Evolutionary conservation across 192 early-diverging fungal genomes (phyloP).

Genomic region (Backusella australiensis): DNA sequence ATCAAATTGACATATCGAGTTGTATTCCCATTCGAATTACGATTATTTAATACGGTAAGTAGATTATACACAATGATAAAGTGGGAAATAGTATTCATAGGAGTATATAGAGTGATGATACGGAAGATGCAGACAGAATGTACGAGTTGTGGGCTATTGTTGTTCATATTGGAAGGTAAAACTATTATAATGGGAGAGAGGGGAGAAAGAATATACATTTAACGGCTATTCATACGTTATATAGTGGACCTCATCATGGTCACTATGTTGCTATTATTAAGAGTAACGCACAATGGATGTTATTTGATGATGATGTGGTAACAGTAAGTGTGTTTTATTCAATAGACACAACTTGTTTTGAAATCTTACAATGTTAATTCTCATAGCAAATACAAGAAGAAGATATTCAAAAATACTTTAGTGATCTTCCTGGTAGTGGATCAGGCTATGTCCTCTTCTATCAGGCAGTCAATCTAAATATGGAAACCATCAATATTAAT

Average conservation of each 20-base stretch:
- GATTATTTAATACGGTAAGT: constrained; percentile 88
- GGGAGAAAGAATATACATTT: not conserved
- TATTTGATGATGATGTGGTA: constrained; percentile 98
- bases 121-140: constrained; percentile 79
- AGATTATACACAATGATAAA: not conserved
- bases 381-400: constrained; percentile 64
- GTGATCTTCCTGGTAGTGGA: constrained; percentile 68
- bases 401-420: constrained; percentile 80
- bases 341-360: not conserved
- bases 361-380: not conserved
- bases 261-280: constrained; percentile 95
- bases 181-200: not conserved
- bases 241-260: constrained; percentile 90
- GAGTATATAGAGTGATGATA: constrained; percentile 63
- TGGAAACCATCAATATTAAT: constrained; percentile 22
- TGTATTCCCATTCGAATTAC: constrained; percentile 89
- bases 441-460: constrained; percentile 84
- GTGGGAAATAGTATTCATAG: not conserved
- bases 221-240: not conserved
- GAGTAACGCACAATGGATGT: constrained; percentile 81
- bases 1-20: constrained; percentile 96
- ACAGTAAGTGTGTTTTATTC: constrained; percentile 47
- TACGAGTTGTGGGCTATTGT: constrained; percentile 90
- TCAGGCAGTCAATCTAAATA: constrained; percentile 47
- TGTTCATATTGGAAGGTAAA: constrained; percentile 88